A percentile compares a stretch with the other conserved stretches of the same genome.
These are phyloP conservation scores for Geranium rotundifolium DNA, from an alignment of 345 rosid species.

Conservation along the genomic window DNA sequence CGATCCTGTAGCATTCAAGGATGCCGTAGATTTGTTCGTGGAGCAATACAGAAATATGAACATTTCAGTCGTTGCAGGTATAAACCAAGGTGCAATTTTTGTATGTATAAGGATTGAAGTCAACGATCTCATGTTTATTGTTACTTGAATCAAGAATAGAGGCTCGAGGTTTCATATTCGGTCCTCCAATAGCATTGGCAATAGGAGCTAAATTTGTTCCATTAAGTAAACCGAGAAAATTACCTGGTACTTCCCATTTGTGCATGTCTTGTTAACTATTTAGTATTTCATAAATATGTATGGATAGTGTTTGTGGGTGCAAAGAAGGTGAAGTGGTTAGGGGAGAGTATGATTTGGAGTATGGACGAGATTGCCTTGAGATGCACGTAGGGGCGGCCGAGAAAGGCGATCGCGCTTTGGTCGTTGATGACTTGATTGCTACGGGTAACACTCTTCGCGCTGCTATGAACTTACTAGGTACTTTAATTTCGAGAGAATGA, in stretches of 20 bases:
- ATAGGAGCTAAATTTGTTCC: constrained; percentile 98
- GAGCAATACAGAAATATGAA: no score
- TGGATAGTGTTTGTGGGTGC: not conserved
- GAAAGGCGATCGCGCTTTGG: constrained; percentile 65
- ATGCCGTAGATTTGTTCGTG: no score
- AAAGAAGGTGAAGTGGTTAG: constrained; percentile 64
- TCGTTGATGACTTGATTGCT: constrained; percentile 84
- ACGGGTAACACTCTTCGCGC: constrained; percentile 95
- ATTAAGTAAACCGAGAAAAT: constrained; percentile 74
- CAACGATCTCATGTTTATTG: no score
- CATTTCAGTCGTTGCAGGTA: no score
- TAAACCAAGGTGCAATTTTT: no score
- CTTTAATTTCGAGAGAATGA: no score
- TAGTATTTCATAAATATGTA: not conserved
- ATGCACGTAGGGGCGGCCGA: constrained; percentile 89
- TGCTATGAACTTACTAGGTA: constrained; percentile 88
- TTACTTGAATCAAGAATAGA: constrained; percentile 52
- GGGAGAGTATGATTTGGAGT: constrained; percentile 74
- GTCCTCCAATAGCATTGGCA: constrained; percentile 92
- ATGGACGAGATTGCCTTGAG: constrained; percentile 79
- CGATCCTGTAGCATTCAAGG: no score
- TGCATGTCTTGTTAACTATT: not conserved
- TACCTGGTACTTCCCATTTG: constrained; percentile 50
- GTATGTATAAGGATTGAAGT: no score
- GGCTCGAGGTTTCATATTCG: constrained; percentile 92